These are phyloP conservation scores for Urtica urens DNA, from an alignment of 306 rosid genomes.

Conservation along the genomic window DNA sequence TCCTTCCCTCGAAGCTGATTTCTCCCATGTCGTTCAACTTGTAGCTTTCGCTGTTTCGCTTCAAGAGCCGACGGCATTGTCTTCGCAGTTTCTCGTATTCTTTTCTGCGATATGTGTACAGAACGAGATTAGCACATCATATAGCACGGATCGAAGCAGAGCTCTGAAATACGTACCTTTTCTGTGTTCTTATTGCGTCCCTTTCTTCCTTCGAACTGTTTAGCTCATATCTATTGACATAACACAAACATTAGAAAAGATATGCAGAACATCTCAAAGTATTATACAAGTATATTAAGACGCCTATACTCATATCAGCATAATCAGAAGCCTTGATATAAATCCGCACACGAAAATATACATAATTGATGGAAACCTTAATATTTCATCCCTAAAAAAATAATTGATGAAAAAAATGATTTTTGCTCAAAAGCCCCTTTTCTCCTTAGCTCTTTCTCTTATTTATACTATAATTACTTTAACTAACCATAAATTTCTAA, in stretches of 20 bases:
- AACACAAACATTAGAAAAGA: conserved; percentile 22
- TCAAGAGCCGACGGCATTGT: conserved; percentile 58
- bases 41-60: conserved; percentile 36
- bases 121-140: neutral
- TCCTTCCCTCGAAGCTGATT: conserved; percentile 43
- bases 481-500: no score
- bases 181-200: conserved; percentile 43
- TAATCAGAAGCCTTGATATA: no score
- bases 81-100: conserved; percentile 77
- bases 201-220: conserved; percentile 78
- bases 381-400: no score
- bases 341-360: neutral
- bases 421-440: no score
- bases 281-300: neutral
- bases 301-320: no score
- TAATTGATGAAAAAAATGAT: no score
- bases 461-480: no score
- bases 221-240: conserved; percentile 67
- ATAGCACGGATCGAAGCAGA: conserved; percentile 8
- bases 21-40: conserved; percentile 47
- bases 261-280: conserved; percentile 6
- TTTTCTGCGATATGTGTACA: conserved; percentile 47
- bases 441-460: no score
- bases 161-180: conserved; percentile 43
- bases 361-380: neutral